Evolutionary conservation across 1,284 basidiomycete genomes (phyloP).

Genomic region (Hymenochaete sp.): DNA sequence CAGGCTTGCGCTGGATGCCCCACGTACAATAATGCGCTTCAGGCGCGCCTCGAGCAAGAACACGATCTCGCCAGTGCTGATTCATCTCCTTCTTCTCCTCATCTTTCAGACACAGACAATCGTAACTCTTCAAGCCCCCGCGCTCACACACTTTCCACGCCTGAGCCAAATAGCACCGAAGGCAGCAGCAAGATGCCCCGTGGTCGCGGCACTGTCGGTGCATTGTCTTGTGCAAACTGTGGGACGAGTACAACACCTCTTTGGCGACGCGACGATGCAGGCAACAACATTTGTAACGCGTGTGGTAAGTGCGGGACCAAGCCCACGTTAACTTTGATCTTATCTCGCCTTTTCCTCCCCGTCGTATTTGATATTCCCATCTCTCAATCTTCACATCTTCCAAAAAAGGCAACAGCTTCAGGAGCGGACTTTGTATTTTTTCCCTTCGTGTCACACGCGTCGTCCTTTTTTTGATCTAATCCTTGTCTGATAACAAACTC

Average conservation of each 20-base stretch:
- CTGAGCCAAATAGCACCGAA: conserved; percentile 8
- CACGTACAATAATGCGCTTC: conserved; percentile 79
- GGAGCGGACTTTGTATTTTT: background rate
- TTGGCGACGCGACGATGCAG: conserved; percentile 90
- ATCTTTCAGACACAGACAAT: conserved; percentile 18
- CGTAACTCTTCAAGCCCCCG: conserved; percentile 14
- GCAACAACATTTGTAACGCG: conserved; percentile 88
- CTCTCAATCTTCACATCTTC: background rate
- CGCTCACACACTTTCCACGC: conserved; percentile 9
- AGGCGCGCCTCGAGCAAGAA: conserved; percentile 34
- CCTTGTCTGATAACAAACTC: conserved; percentile 21
- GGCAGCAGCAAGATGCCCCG: conserved; percentile 25
- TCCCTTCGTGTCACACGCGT: background rate
- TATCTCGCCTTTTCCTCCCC: conserved; percentile 21
- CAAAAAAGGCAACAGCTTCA: too few species aligned
- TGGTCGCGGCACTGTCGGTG: conserved; percentile 53
- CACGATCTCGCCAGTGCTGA: conserved; percentile 23
- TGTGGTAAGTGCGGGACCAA: conserved; percentile 71
- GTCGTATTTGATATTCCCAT: conserved; percentile 19
- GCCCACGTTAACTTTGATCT: conserved; percentile 8
- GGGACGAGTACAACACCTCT: conserved; percentile 90
- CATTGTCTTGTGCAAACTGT: conserved; percentile 83
- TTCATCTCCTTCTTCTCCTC: conserved; percentile 20
- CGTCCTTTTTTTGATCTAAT: conserved; percentile 1
- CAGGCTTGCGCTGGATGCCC: conserved; percentile 89